A percentile compares a stretch with the other conserved stretches of the same genome.
Conservation (phyloP, 2,329 filamentous ascomycete species). For the Neofusicoccum sp. region DNA sequence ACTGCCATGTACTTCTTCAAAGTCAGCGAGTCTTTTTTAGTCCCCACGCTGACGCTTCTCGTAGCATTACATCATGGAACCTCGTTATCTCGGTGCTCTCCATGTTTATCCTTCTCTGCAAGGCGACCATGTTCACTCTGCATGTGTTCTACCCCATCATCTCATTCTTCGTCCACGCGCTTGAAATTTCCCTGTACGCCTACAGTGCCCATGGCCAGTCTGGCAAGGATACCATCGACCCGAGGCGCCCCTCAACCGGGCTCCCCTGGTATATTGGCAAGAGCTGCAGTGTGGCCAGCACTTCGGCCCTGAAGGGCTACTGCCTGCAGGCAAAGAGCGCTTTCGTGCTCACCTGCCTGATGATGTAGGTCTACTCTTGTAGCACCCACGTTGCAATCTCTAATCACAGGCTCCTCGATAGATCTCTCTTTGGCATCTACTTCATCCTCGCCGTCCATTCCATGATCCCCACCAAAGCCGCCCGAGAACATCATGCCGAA, state of each 20-base stretch:
- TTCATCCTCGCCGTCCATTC: conserved; percentile 59
- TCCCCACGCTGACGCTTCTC: not conserved
- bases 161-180: conserved; percentile 57
- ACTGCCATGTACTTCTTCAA: not conserved
- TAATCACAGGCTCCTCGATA: conserved; percentile 29
- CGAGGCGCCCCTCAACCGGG: conserved; percentile 58
- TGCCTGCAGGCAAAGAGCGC: conserved; percentile 68
- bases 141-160: conserved; percentile 68
- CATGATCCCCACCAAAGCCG: conserved; percentile 43
- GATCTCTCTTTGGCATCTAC: conserved; percentile 60
- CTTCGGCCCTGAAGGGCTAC: conserved; percentile 53
- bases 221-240: conserved; percentile 69
- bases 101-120: conserved; percentile 72
- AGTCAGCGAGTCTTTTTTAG: not conserved
- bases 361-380: conserved; percentile 58
- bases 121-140: conserved; percentile 68
- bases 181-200: conserved; percentile 61
- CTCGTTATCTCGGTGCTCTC: conserved; percentile 73
- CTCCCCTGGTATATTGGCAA: conserved; percentile 74
- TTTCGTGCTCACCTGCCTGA: conserved; percentile 63
- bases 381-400: conserved; percentile 11
- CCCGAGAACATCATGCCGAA: conserved; percentile 26
- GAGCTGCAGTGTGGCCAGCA: conserved; percentile 61
- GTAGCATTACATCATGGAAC: conserved; percentile 71
- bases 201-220: conserved; percentile 69